These are phyloP conservation scores for Paramyrothecium roridum DNA, from an alignment of 2,329 filamentous ascomycete species.

Conservation along the genomic window DNA sequence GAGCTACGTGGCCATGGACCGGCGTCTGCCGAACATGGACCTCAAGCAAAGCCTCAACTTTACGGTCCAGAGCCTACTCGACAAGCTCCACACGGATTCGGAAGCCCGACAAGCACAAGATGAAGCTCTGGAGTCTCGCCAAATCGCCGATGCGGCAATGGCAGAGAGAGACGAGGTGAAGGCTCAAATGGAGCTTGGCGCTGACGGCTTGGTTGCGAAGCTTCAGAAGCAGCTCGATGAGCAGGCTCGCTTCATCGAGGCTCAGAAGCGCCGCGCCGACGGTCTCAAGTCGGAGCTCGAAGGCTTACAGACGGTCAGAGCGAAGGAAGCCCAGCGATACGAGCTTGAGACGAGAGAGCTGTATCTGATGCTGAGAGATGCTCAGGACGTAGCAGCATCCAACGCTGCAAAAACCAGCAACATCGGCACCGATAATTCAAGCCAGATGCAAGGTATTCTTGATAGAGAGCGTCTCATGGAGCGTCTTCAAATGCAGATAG, in stretches of 20 bases:
- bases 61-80: slow-evolving; percentile 89
- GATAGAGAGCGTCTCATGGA: slow-evolving; percentile 92
- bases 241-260: slow-evolving; percentile 84
- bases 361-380: slow-evolving; percentile 97
- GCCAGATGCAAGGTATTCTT: slow-evolving; percentile 85
- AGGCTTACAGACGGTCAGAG: slow-evolving; percentile 78
- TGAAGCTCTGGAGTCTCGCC: slow-evolving; percentile 83
- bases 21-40: slow-evolving; percentile 92
- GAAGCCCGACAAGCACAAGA: slow-evolving; percentile 90
- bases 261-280: slow-evolving; percentile 82
- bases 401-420: slow-evolving; percentile 61
- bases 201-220: slow-evolving; percentile 89
- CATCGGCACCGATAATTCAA: slow-evolving; percentile 62
- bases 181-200: slow-evolving; percentile 82
- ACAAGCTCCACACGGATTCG: slow-evolving; percentile 94
- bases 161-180: slow-evolving; percentile 95
- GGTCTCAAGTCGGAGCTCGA: slow-evolving; percentile 85
- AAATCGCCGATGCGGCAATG: slow-evolving; percentile 93
- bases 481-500: slow-evolving; percentile 89
- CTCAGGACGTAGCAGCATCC: slow-evolving; percentile 91
- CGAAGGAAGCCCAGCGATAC: slow-evolving; percentile 89
- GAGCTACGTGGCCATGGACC: slow-evolving; percentile 98
- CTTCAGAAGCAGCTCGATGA: slow-evolving; percentile 93
- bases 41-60: slow-evolving; percentile 97
- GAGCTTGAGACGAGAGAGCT: slow-evolving; percentile 94